A percentile compares a stretch with the other conserved stretches of the same genome.
These are phyloP conservation scores for Dittrichia graveolens DNA, from an alignment of 129 eudicot genomes.

Conservation along the genomic window DNA sequence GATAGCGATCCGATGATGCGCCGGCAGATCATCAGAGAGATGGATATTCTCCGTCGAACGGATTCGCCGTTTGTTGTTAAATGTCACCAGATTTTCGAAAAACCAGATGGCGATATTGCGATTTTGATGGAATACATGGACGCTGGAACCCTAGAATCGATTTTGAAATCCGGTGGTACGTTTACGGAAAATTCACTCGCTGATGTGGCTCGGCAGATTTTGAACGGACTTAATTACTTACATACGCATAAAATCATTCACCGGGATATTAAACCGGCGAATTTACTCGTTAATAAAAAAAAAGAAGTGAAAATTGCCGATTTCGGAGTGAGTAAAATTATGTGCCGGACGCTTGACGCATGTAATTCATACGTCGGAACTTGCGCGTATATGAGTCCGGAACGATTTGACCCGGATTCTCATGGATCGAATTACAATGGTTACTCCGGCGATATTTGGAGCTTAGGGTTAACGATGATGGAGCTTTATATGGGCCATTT, in stretches of 20 bases:
- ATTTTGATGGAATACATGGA: slow-evolving; percentile 79
- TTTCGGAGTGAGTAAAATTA: slow-evolving; percentile 82
- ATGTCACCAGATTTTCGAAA: slow-evolving; percentile 65
- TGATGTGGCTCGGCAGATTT: slow-evolving; percentile 54
- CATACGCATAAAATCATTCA: slow-evolving; percentile 75
- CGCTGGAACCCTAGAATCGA: slow-evolving; percentile 57
- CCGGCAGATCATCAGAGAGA: slow-evolving; percentile 61
- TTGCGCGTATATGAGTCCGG: slow-evolving; percentile 97
- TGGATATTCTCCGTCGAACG: slow-evolving; percentile 72
- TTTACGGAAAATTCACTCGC: slow-evolving; percentile 54
- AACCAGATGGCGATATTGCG: slow-evolving; percentile 67
- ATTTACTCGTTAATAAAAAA: slow-evolving; percentile 50
- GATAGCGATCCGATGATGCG: slow-evolving; percentile 54
- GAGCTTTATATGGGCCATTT: slow-evolving; percentile 76
- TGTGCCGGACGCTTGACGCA: slow-evolving; percentile 68
- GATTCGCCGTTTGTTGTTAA: slow-evolving; percentile 74
- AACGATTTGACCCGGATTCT: slow-evolving; percentile 77
- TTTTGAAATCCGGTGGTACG: slow-evolving; percentile 37
- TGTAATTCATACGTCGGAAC: slow-evolving; percentile 92
- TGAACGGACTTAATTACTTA: slow-evolving; percentile 60
- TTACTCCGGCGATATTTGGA: slow-evolving; percentile 84
- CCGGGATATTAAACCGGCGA: slow-evolving; percentile 74
- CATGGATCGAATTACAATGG: slow-evolving; percentile 72
- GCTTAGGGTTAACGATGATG: slow-evolving; percentile 71
- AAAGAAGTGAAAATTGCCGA: slow-evolving; percentile 77